Evolutionary conservation across 2,329 filamentous ascomycete species (phyloP), one percentile per base, ranked within the genome.

Genomic region (Fusarium metavorans): DNA sequence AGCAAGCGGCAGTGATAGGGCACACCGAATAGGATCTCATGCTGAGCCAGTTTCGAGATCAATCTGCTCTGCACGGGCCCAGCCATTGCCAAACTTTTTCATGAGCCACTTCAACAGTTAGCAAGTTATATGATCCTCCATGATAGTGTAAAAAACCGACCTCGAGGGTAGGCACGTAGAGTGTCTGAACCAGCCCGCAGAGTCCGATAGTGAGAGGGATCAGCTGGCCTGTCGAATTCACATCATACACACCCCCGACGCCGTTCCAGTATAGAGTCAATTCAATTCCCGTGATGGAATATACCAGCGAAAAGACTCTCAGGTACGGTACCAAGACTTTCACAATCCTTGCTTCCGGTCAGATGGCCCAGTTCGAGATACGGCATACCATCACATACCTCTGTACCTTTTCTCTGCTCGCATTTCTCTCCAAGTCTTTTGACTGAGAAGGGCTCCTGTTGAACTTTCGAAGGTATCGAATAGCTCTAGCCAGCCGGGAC

Each of bases 121-220:
- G 34, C 4, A 37, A 2, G 6, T 0, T 6, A 2, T 18, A 14
- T 7, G 2, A 4, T 13, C 1, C 16, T 39, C 2, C 5, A 8
- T 13, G 0, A n/a, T 13, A 2, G 13, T 3, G 4, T 4, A 16
- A 16, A 9, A 3, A 5, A 58, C 23, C 9, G 5, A 41, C 56
- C 56, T 58, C 56, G 6, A 58, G 35, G 2, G 35, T 16, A 25
- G 56, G 56, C 3, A 58, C 23, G 10, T 58, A 58, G 16, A 58
- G 56, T 58, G 35, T 58, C 23, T 58, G 56, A 0, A 39, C 56
- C 1, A 58, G 4, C 0, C 56, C 56, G 4, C 56, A 58, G 16
- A 58, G 56, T 1, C 56, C 35, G 6, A 58, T 58, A 4, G 56
- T 58, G 16, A 58, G 35, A n/a, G 56, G 56, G 11, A 58, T 58